Evolutionary conservation across 306 rosid genomes (phyloP), one percentile per base, ranked within the genome.

Genomic region (Lupinus albus): DNA sequence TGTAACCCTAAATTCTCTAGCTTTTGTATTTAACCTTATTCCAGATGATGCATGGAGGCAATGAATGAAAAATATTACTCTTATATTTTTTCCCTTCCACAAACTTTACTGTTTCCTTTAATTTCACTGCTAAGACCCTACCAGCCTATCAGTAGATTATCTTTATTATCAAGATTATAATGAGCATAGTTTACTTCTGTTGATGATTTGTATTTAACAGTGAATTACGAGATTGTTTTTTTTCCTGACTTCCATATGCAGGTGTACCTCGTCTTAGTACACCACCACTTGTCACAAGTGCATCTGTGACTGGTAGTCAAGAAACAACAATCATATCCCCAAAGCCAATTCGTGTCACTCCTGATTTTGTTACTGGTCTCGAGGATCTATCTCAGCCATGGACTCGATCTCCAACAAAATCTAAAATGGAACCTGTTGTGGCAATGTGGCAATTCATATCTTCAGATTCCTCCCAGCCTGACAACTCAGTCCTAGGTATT

Each of bases 221-320:
- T 72, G 68, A 71, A 49, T 52, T 21, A 11, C 72, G 48, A 28
- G 13, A 47, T 48, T 45, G 20, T 73, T 50, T 36, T 64, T 69
- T 64, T 38, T 56, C 53, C 59, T 67, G 30, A 44, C 64, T 71
- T 82, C 50, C 41, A 50, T 70, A 33, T 86, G 83, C 87, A 93
- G 99, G 99, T 28, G 99, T 93, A 60, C 99, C 99, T 64, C 99
- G 99, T 70, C 95, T 93, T 60, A 93, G 89, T 82, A 86, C 99
- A 61, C 99, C 99, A 8, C 99, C 99, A 58, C 96, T 83, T 61
- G 75, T 93, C 83, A 57, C 91, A 38, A 88, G 68, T 82, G 33
- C 79, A 60, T 56, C 93, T 74, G 70, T 60, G 63, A 35, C 82
- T 78, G 79, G 73, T 68, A 83, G 78, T 77, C 95, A 73, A 83